Evolutionary conservation across 2,329 filamentous ascomycete species (phyloP).

Genomic region (Plenodomus lindquistii): DNA sequence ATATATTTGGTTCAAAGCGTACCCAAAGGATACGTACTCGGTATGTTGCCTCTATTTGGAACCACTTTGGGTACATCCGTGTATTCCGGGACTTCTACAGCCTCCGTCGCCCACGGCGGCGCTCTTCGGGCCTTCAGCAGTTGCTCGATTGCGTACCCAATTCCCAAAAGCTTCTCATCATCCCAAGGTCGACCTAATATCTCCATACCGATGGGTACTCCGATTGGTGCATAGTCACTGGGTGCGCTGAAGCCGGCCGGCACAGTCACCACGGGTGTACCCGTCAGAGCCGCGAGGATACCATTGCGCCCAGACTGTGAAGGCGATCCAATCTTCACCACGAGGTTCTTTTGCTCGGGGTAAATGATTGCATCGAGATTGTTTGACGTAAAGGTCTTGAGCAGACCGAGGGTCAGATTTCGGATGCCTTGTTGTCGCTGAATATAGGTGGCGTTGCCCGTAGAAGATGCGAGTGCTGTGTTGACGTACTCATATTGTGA

Average conservation of each 20-base stretch:
- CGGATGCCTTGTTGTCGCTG: constrained; percentile 54
- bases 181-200: constrained; percentile 61
- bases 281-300: constrained; percentile 59
- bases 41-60: constrained; percentile 50
- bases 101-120: constrained; percentile 52
- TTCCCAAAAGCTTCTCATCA: constrained; percentile 58
- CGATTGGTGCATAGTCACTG: constrained; percentile 55
- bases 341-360: constrained; percentile 66
- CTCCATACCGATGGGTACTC: constrained; percentile 68
- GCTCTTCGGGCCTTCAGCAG: constrained; percentile 52
- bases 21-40: constrained; percentile 55
- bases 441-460: constrained; percentile 55
- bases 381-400: constrained; percentile 55
- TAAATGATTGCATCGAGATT: constrained; percentile 64
- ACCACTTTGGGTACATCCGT: constrained; percentile 50
- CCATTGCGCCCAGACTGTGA: constrained; percentile 65
- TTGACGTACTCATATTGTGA: constrained; percentile 61
- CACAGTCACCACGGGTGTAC: constrained; percentile 57
- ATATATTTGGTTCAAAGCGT: constrained; percentile 27
- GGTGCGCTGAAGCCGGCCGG: constrained; percentile 58
- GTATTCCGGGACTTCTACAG: constrained; percentile 47
- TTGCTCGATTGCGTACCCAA: constrained; percentile 57
- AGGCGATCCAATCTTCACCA: constrained; percentile 60
- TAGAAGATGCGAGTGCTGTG: constrained; percentile 57
- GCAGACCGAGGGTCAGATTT: constrained; percentile 56